Conservation (phyloP, 306 rosid genomes). For the Prunus fruticosa region DNA sequence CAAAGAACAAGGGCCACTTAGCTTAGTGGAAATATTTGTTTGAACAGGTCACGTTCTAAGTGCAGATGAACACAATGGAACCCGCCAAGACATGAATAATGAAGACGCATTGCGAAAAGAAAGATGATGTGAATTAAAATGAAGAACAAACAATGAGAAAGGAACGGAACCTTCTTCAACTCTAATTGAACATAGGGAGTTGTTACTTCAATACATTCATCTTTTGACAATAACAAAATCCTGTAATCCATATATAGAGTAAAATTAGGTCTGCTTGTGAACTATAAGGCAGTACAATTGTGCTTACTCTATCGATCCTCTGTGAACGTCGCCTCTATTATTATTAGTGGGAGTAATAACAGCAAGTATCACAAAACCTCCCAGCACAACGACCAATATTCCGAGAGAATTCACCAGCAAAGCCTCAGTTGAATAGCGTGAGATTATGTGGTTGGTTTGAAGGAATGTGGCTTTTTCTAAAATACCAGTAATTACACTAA, state of each 20-base stretch:
- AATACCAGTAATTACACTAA: constrained; percentile 67
- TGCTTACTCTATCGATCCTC: constrained; percentile 43
- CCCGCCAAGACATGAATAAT: neutral
- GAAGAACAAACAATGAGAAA: neutral
- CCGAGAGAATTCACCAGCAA: constrained; percentile 76
- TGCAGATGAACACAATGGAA: no score
- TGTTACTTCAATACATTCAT: constrained; percentile 6
- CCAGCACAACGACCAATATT: constrained; percentile 58
- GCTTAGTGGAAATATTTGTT: no score
- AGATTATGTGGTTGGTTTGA: constrained; percentile 60
- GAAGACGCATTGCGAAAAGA: neutral
- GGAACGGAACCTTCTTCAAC: neutral
- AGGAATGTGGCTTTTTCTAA: constrained; percentile 88
- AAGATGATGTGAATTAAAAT: neutral
- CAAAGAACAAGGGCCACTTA: no score
- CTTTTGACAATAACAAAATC: neutral
- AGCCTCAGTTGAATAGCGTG: constrained; percentile 83
- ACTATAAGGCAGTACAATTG: constrained; percentile 5
- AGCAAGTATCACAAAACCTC: constrained; percentile 81
- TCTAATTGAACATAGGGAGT: neutral
- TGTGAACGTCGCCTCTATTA: constrained; percentile 42
- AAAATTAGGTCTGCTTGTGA: neutral
- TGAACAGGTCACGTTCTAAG: no score
- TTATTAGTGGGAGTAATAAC: constrained; percentile 42
- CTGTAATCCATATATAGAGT: neutral